phyloP scores from a whole-genome alignment of 2,329 filamentous ascomycete genomes.

The Botrytis porri region DNA sequence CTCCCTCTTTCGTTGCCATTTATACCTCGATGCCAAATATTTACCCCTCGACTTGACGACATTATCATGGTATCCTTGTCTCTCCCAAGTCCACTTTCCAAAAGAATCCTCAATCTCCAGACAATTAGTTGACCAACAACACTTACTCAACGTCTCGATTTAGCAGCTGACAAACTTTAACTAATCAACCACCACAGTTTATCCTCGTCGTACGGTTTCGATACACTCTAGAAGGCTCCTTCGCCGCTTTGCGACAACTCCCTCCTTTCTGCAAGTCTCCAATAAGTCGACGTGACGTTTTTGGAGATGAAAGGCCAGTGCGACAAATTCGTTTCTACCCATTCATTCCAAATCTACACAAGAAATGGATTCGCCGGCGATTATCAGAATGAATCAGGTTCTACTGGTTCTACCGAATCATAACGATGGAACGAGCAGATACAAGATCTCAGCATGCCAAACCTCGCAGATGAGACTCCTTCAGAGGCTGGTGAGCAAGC shows the following conservation, averaged over 20 bases:
- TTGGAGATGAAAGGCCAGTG: background rate
- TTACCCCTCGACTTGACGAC: background rate
- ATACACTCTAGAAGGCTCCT: background rate
- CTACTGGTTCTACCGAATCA: background rate
- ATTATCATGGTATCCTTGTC: background rate
- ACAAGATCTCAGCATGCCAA: background rate
- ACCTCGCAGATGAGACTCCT: background rate
- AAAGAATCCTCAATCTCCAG: background rate
- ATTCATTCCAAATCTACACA: no score
- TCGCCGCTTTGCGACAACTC: background rate
- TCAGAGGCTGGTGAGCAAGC: background rate
- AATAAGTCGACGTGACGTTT: background rate
- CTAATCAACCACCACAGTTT: no score
- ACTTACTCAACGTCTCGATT: background rate
- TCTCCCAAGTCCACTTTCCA: fast-evolving
- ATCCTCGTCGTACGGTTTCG: background rate
- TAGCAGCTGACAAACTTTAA: background rate
- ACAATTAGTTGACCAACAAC: background rate
- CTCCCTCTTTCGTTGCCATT: no score
- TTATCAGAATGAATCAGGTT: background rate
- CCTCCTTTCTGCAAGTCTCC: background rate
- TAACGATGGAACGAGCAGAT: background rate
- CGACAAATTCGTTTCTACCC: background rate
- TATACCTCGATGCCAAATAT: background rate
- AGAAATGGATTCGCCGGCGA: background rate